Evolutionary conservation across 2,329 filamentous ascomycete species (phyloP), one percentile per base, ranked within the genome.

Genomic region (Stenocarpella maydis): DNA sequence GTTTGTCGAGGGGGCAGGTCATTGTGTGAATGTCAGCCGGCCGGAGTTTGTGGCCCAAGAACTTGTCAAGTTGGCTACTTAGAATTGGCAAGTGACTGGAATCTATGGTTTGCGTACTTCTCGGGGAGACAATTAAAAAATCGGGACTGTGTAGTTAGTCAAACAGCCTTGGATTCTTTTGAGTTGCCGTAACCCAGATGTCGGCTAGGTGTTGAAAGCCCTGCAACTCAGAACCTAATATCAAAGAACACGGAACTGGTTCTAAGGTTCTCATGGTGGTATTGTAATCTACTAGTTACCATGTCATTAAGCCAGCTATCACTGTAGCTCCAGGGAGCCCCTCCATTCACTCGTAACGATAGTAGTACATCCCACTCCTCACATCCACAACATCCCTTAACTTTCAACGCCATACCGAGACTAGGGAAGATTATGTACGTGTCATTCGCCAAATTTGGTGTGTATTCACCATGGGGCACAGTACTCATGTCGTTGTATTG

Each of bases 31-130:
- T 63, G 8, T 71, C 19, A 65, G 28, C 17, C 49, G 41, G 14
- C 21, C 50, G n/a, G 71, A 72, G 39, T 15, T 50, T 26, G 65
- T 71, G 52, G 69, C 58, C 10, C 34, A 39, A 43, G 69, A 71
- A 26, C 65, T 72, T 19, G 34, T 65, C 21, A 65, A 69, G 54
- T n/a, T 72, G 49, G 61, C 61, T 58, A 41, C 43, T 19, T 28
- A 14, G 6, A 17, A 12, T 1, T 5, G 45, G 55, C n/a, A 34
- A 34, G 4, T 63, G 9, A 49, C 10, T 37, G 34, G 2, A 8
- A 2, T 9, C 10, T 37, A 37, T 37, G 5, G 34, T 9, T 37
- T 7, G 34, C 34, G 5, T 37, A 37, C 6, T 12, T 37, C 7
- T 37, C 34, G 34, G 5, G 8, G 8, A 4, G 31, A 31, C n/a